Percentiles rank a stretch among this genome's conserved stretches.
Evolutionary conservation across 2,329 filamentous ascomycete genomes (phyloP).

Genomic region (Boeremia exigua): DNA sequence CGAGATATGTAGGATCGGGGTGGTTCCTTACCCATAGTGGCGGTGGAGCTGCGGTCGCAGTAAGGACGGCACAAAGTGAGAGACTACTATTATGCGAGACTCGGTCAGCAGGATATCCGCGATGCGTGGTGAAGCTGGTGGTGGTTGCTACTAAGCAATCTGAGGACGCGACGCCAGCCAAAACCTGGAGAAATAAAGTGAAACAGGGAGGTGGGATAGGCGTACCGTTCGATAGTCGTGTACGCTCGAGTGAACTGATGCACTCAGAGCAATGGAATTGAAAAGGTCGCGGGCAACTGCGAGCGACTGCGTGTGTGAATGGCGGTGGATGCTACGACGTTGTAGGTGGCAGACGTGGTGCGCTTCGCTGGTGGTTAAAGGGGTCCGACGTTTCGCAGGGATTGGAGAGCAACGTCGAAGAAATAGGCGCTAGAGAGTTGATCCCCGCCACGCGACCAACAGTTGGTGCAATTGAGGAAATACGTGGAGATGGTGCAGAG

Average conservation of each 20-base stretch:
- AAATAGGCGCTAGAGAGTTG: slow-evolving; percentile 36
- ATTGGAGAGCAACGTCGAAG: slow-evolving; percentile 41
- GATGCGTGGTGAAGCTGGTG: slow-evolving; percentile 22
- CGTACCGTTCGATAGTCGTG: slow-evolving; percentile 47
- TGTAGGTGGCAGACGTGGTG: slow-evolving; percentile 42
- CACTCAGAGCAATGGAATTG: slow-evolving; percentile 42
- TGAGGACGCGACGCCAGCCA: slow-evolving; percentile 42
- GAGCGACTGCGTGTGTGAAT: slow-evolving; percentile 34
- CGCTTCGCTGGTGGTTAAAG: slow-evolving; percentile 31
- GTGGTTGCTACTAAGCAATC: slow-evolving; percentile 38
- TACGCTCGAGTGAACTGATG: slow-evolving; percentile 44
- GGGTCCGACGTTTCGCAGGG: slow-evolving; percentile 41
- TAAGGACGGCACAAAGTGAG: slow-evolving; percentile 39
- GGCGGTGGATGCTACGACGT: slow-evolving; percentile 40
- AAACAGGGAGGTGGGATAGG: slow-evolving; percentile 30
- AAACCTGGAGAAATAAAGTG: slow-evolving; percentile 43
- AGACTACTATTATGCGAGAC: slow-evolving; percentile 37
- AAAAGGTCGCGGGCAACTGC: slow-evolving; percentile 28
- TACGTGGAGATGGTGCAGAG: slow-evolving; percentile 12
- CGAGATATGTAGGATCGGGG: slow-evolving; percentile 15
- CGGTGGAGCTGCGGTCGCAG: slow-evolving; percentile 38
- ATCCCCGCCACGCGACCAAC: slow-evolving; percentile 35
- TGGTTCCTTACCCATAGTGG: slow-evolving; percentile 49
- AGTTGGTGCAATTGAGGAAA: slow-evolving; percentile 10
- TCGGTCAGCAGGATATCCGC: slow-evolving; percentile 29